Percentiles rank a stretch among this genome's conserved stretches.
These are phyloP conservation scores for Aristolochia californica DNA, from an alignment of 164 flowering plant genomes.

Conservation along the genomic window DNA sequence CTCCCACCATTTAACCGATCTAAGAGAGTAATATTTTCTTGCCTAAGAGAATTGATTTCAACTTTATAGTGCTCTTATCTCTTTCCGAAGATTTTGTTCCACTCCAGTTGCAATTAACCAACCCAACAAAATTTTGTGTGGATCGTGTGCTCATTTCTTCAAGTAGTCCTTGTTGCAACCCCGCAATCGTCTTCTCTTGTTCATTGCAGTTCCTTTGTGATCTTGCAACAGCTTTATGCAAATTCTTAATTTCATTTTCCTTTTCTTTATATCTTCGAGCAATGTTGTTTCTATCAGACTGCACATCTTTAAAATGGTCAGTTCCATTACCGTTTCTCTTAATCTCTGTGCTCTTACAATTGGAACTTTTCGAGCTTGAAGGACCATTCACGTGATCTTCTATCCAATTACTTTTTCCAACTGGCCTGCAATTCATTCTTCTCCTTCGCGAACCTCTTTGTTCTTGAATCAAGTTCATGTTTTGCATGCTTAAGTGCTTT, in stretches of 20 bases:
- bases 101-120: conserved; percentile 56
- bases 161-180: conserved; percentile 44
- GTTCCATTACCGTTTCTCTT: conserved; percentile 81
- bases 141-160: conserved; percentile 35
- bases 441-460: conserved; percentile 57
- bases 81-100: conserved; percentile 68
- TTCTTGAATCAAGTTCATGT: conserved; percentile 35
- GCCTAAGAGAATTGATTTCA: conserved; percentile 70
- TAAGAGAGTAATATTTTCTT: conserved; percentile 61
- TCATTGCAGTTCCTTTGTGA: conserved; percentile 62
- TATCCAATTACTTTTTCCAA: conserved; percentile 81
- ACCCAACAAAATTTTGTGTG: conserved; percentile 31
- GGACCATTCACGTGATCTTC: conserved; percentile 87
- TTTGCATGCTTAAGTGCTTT: conserved; percentile 42
- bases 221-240: conserved; percentile 59
- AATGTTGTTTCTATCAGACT: conserved; percentile 45
- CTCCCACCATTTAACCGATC: conserved; percentile 48
- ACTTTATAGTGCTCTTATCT: conserved; percentile 52
- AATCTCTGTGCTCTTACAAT: conserved; percentile 75
- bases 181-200: conserved; percentile 78
- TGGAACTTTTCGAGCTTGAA: conserved; percentile 68
- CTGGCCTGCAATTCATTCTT: conserved; percentile 57
- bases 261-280: conserved; percentile 52
- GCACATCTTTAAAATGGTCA: conserved; percentile 39
- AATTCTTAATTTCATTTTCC: conserved; percentile 62